Base-by-base conservation (phyloP, 768 basidiomycete species). In the Tulasnella sp. region DNA sequence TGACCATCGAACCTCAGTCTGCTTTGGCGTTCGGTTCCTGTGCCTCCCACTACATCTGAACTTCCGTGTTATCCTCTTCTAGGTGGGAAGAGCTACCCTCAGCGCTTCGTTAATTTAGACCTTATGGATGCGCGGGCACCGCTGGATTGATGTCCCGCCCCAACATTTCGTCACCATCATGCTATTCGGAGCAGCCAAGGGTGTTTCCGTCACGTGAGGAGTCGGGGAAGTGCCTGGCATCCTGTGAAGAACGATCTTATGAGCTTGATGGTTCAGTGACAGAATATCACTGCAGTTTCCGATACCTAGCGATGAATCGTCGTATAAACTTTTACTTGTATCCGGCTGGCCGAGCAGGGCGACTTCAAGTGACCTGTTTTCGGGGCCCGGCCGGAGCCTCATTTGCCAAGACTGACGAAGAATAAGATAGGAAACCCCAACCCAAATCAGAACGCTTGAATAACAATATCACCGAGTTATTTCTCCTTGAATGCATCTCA, bases 31-130 rank as follows among this genome's bases (percentile, higher is more conserved):
- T n/a, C n/a, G 58, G 46, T 46, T 60, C 58, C 58, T 60, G 58
- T 60, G 58, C 58, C 58, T 60, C 58, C n/a, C 1, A 16, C 58
- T 28, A 60, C 31, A 31, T 28, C n/a, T 14, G 54, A 60, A 31
- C 14, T 60, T 28, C 24, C 58, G 58, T n/a, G 58, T 28, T 60
- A 60, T 60, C 58, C 58, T 60, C 58, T 60, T 60, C 58, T 60
- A n/a, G 22, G 31, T 9, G 31, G 9, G 24, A 31, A 60, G 31
- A 31, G 31, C 7, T n/a, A n/a, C 58, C 58, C 58, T 60, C 58
- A 60, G 58, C 58, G 58, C 58, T 60, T 60, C 58, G 58, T 60
- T 60, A 28, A 60, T 60, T 60, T 60, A 60, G 58, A 60, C 58
- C 24, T 60, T 31, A 24, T 11, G n/a, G 31, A 28, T n/a, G 58